phyloP scores from a whole-genome alignment of 371 early-diverging fungal genomes.

The Fennellomyces sp. region DNA sequence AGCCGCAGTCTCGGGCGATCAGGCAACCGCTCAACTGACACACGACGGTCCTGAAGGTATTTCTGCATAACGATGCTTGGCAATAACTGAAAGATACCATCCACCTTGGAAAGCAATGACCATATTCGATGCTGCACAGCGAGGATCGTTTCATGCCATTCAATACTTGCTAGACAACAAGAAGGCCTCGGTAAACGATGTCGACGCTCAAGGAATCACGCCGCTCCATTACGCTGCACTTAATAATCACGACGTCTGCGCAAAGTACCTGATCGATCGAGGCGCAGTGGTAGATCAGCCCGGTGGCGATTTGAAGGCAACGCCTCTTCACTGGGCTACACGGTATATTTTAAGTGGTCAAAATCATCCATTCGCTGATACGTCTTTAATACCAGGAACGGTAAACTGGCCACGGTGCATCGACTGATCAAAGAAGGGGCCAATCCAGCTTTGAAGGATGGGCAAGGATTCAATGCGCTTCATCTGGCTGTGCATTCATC shows the following conservation, averaged over 20 bases:
- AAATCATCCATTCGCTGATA: too few relatives aligned
- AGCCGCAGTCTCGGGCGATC: conserved; percentile 13
- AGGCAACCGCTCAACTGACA: conserved; percentile 54
- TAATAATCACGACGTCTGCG: conserved; percentile 76
- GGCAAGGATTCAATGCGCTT: conserved; percentile 88
- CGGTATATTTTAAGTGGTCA: conserved; percentile 30
- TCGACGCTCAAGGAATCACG: conserved; percentile 69
- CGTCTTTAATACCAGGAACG: conserved; percentile 58
- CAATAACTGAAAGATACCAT: too few relatives aligned
- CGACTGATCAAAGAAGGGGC: conserved; percentile 81
- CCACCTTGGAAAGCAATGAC: conserved; percentile 28
- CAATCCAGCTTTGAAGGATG: conserved; percentile 71
- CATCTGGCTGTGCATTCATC: conserved; percentile 93
- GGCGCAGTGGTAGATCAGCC: conserved; percentile 78
- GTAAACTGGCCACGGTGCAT: conserved; percentile 74
- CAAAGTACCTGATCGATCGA: conserved; percentile 78
- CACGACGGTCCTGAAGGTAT: conserved; percentile 50
- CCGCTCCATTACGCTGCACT: conserved; percentile 84
- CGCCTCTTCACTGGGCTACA: conserved; percentile 92
- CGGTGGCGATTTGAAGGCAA: conserved; percentile 81
- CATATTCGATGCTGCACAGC: conserved; percentile 71
- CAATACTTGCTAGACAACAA: conserved; percentile 56
- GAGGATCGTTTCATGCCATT: conserved; percentile 61
- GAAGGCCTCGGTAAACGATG: conserved; percentile 47
- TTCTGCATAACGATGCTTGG: too few relatives aligned